A percentile compares a stretch with the other conserved stretches of the same genome.
phyloP scores from a whole-genome alignment of 2,329 filamentous ascomycete genomes.

The Colletotrichum nymphaeae region DNA sequence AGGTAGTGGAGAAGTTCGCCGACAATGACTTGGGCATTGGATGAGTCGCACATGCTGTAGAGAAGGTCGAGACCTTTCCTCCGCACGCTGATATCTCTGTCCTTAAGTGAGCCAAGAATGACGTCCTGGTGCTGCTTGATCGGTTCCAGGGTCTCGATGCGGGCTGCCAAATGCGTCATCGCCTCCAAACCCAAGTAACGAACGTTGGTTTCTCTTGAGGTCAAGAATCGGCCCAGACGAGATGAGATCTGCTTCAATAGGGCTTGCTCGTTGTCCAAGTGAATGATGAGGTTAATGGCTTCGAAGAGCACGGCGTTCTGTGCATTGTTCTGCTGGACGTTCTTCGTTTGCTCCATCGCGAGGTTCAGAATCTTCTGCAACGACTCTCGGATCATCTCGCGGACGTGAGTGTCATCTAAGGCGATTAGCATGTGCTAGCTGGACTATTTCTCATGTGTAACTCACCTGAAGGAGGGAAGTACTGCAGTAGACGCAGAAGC shows the following conservation, averaged over 20 bases:
- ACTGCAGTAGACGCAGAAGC: conserved; percentile 89
- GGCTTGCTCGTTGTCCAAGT: conserved; percentile 92
- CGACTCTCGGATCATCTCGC: conserved; percentile 91
- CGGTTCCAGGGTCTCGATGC: conserved; percentile 92
- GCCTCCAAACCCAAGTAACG: conserved; percentile 95
- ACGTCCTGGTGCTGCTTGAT: conserved; percentile 99
- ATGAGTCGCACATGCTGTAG: conserved; percentile 99
- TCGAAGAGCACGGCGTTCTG: conserved; percentile 98
- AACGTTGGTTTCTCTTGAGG: conserved; percentile 96
- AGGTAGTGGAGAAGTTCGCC: conserved; percentile 93
- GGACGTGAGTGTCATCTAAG: conserved; percentile 89
- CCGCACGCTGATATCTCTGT: conserved; percentile 96
- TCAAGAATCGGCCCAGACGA: conserved; percentile 92
- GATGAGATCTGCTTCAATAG: conserved; percentile 97
- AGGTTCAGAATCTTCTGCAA: conserved; percentile 91
- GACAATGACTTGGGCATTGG: conserved; percentile 94
- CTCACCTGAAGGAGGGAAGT: conserved; percentile 90
- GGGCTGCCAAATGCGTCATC: conserved; percentile 96
- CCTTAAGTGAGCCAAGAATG: conserved; percentile 92
- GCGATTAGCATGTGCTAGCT: conserved; percentile 1
- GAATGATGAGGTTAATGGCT: conserved; percentile 98
- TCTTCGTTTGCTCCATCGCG: conserved; percentile 94
- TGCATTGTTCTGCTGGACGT: conserved; percentile 99
- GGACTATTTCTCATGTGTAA: conserved; percentile 44
- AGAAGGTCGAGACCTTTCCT: conserved; percentile 94